Evolutionary conservation across 2,329 filamentous ascomycete genomes (phyloP).

Genomic region (Epichloe baconii): DNA sequence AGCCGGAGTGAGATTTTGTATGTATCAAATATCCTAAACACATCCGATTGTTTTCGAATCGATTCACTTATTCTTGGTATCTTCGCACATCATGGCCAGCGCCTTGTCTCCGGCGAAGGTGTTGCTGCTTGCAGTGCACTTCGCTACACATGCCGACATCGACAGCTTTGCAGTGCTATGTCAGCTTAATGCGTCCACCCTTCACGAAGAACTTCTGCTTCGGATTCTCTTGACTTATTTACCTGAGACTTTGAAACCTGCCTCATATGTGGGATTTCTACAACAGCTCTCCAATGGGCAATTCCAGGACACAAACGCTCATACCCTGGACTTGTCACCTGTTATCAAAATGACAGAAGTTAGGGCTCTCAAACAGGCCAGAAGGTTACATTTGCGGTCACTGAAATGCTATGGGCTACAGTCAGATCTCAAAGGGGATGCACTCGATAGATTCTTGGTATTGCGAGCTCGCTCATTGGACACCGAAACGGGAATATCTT

Average conservation of each 20-base stretch:
- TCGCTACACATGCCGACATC: constrained; percentile 54
- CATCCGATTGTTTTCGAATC: not conserved
- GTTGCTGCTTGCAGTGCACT: constrained; percentile 58
- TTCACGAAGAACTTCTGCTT: constrained; percentile 52
- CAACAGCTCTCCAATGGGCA: constrained; percentile 39
- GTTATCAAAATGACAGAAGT: constrained; percentile 48
- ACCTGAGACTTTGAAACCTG: constrained; percentile 55
- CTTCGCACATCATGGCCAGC: constrained; percentile 1
- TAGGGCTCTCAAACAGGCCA: constrained; percentile 49
- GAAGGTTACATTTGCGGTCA: constrained; percentile 49
- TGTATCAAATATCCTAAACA: not conserved
- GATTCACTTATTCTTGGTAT: not conserved
- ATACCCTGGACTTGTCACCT: constrained; percentile 39
- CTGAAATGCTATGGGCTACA: constrained; percentile 37
- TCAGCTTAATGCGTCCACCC: constrained; percentile 38
- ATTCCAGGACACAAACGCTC: constrained; percentile 25
- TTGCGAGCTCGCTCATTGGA: constrained; percentile 58
- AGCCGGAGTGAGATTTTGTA: not conserved
- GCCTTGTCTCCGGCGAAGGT: constrained; percentile 53
- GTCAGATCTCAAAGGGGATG: constrained; percentile 36
- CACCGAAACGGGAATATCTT: constrained; percentile 56
- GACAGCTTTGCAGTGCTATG: constrained; percentile 47
- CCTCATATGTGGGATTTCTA: constrained; percentile 49
- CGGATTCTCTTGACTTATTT: constrained; percentile 66
- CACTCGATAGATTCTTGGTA: constrained; percentile 51